Conservation (phyloP, 768 basidiomycete species). For the Pulveroboletus frians region DNA sequence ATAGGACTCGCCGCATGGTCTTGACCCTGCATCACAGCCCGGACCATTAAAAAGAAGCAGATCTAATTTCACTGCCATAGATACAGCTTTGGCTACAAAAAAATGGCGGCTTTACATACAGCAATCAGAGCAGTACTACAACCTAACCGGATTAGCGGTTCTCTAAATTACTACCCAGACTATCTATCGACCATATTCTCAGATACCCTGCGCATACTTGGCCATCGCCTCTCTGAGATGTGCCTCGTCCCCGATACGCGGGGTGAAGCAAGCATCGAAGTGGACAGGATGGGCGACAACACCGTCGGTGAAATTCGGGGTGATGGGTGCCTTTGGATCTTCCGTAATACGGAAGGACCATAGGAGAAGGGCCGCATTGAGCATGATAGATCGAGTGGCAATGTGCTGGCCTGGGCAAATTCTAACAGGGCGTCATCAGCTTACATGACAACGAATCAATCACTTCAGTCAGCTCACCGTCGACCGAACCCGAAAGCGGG, state of each 20-base stretch:
- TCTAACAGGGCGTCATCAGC: constrained; percentile 25
- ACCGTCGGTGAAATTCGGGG: constrained; percentile 57
- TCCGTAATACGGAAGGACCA: constrained; percentile 60
- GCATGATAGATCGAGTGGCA: constrained; percentile 46
- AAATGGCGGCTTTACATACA: no score
- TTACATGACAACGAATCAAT: background rate
- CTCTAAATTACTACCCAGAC: no score
- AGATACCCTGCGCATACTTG: constrained; percentile 20
- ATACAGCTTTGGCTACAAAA: no score
- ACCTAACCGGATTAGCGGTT: no score
- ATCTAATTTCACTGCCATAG: no score
- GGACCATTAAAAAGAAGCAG: no score
- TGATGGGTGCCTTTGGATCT: constrained; percentile 51
- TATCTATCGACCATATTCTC: background rate
- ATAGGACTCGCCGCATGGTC: no score
- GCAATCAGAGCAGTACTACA: no score
- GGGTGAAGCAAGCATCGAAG: constrained; percentile 54
- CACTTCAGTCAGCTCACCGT: constrained; percentile 18
- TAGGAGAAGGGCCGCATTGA: constrained; percentile 57
- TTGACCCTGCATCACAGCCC: no score
- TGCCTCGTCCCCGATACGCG: constrained; percentile 32
- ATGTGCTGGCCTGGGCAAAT: constrained; percentile 66
- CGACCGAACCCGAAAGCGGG: constrained; percentile 57
- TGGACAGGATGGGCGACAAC: constrained; percentile 61
- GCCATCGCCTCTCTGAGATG: constrained; percentile 25